A percentile compares a stretch with the other conserved stretches of the same genome.
Evolutionary conservation across 2,329 filamentous ascomycete species (phyloP).

Genomic region (Zelopaecilomyces penicillatus): DNA sequence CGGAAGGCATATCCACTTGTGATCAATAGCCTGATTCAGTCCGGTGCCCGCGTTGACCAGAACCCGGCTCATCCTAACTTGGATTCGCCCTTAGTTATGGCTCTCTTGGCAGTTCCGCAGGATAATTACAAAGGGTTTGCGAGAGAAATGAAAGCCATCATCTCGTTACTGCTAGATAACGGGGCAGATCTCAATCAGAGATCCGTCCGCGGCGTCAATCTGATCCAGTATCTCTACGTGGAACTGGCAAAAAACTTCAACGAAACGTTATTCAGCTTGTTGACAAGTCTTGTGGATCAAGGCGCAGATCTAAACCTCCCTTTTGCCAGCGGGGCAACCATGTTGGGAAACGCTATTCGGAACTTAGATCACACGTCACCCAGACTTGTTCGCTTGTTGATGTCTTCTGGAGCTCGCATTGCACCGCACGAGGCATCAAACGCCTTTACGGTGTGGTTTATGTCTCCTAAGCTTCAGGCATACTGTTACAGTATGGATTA

Average conservation of each 20-base stretch:
- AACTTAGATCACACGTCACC: neutral
- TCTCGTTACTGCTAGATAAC: neutral
- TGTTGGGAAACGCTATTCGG: constrained; percentile 1
- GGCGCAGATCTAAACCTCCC: neutral
- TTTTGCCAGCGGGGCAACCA: neutral
- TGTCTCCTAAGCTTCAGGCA: neutral
- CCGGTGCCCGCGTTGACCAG: neutral
- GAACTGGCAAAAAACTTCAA: neutral
- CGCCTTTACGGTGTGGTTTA: constrained; percentile 1
- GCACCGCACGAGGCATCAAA: neutral
- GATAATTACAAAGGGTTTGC: neutral
- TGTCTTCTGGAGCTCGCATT: neutral
- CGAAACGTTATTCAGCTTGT: neutral
- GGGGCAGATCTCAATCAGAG: constrained; percentile 2
- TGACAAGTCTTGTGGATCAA: neutral
- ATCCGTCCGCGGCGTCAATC: neutral
- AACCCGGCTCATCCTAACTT: neutral
- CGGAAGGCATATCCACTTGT: neutral
- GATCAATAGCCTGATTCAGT: neutral
- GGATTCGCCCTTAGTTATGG: constrained; percentile 1
- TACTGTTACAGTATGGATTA: neutral
- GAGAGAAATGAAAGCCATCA: neutral
- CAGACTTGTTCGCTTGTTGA: neutral
- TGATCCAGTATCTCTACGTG: neutral
- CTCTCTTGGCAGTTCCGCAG: neutral